Percentiles rank a stretch among this genome's conserved stretches.
These are phyloP conservation scores for Centella asiatica DNA, from an alignment of 129 eudicot genomes.

Conservation along the genomic window DNA sequence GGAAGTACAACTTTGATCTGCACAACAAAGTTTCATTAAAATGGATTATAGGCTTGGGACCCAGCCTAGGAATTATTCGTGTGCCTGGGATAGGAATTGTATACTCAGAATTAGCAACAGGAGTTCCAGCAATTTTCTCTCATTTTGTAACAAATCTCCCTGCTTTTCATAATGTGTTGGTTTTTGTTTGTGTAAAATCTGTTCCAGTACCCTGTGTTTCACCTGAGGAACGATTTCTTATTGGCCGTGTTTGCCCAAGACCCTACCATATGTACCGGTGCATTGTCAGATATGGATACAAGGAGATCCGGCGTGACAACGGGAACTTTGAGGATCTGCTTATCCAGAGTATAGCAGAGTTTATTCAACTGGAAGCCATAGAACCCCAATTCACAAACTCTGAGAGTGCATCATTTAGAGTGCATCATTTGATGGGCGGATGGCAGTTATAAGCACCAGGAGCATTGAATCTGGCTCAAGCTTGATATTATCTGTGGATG, in stretches of 20 bases:
- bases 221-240: constrained; percentile 81
- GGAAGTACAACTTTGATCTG: constrained; percentile 75
- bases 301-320: constrained; percentile 75
- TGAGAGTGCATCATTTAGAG: no score
- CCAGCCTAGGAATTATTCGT: constrained; percentile 90
- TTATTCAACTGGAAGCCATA: constrained; percentile 88
- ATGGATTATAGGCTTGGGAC: constrained; percentile 95
- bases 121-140: constrained; percentile 84
- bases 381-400: constrained; percentile 65
- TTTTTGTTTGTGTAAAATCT: constrained; percentile 80
- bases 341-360: constrained; percentile 83
- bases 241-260: constrained; percentile 92
- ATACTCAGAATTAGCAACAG: constrained; percentile 88
- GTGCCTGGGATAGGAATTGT: constrained; percentile 90
- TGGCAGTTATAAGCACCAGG: constrained; percentile 89
- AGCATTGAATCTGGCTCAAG: constrained; percentile 36
- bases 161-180: constrained; percentile 81
- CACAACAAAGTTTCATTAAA: constrained; percentile 83
- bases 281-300: constrained; percentile 87
- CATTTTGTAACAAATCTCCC: constrained; percentile 90
- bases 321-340: constrained; percentile 74
- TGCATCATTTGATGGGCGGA: constrained; percentile 76
- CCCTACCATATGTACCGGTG: constrained; percentile 93
- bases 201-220: constrained; percentile 82
- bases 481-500: constrained; percentile 45